Base-by-base conservation (phyloP, 768 basidiomycete species). In the Suillus sp. region DNA sequence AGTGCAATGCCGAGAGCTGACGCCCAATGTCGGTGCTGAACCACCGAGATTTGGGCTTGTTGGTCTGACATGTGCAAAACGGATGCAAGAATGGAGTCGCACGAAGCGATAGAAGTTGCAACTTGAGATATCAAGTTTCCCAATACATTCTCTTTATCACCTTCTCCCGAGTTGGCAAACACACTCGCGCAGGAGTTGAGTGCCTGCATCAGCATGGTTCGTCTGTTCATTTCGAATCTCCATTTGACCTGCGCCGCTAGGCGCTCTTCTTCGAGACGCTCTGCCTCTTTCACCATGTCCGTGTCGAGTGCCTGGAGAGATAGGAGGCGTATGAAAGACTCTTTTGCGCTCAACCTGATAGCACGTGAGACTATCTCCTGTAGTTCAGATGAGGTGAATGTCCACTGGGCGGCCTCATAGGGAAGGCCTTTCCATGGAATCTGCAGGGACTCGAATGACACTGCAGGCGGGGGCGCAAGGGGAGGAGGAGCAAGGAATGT, bases 1-100 rank as follows among this genome's bases (percentile, higher is more conserved):
- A 94, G 72, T 1, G 89, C 91, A 66, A 94, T 84, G 0, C 87
- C 86, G 13, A 93, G 81, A 20, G 92, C 90, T n/a, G 89, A 90
- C 1, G 89, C 81, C 76, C 84, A 86, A 74, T 93, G 92, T 42
- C 81, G 75, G 62, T 92, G 87, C 11, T 86, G 79, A 45, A 91
- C 67, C 43, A 79, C 78, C 16, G 80, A 74, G 4, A 93, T 82
- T 73, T 93, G 91, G 0, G 81, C 76, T 35, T 86, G 79, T 66
- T 91, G 92, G 69, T 91, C 88, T 4, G 78, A 75, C 48, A 86
- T 80, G 25, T 79, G 78, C 43, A 89, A 71, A 6, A 94, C 77
- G 62, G 87, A 84, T 45, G 82, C 81, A 64, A 86, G 70, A 22
- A 85, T 77, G 51, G 80, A 72, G 71, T 93, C 91, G 63, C 84